Base-by-base conservation (phyloP, 371 early-diverging fungal genomes). In the Saksenaea oblongispora region DNA sequence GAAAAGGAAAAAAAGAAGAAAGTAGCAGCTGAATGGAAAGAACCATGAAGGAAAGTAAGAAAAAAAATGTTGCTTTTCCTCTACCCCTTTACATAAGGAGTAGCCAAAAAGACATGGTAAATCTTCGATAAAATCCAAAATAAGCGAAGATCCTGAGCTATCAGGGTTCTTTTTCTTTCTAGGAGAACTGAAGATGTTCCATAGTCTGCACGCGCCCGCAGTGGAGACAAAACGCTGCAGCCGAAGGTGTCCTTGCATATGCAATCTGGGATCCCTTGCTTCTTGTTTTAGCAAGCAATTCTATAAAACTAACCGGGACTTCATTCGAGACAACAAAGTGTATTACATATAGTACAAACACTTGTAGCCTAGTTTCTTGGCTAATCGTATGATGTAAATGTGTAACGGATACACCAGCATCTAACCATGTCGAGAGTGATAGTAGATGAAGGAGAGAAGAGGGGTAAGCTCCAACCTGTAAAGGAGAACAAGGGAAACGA, bases 51-150 rank as follows among this genome's bases (percentile, higher is more conserved):
- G 54, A 55, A 54, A 55, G 26, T n/a, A 27, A 39, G 28, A 39
- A 28, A 41, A 61, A 36, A 51, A 58, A 31, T 54, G 61, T 44
- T 51, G 47, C 47, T 47, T 47, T 47, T 22, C 47, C 47, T 31
- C 31, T 31, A 31, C 31, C 47, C 47, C 47, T 47, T 47, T 47
- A 47, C 47, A n/a, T 47, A 47, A 47, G 47, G 47, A 47, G 47
- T 47, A 47, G 24, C 31, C 31, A 31, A 18, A 22, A 47, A 47
- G 47, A 47, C 47, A 47, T 22, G 47, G 47, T 47, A 47, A 22
- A 47, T 22, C 47, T 47, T 47, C 22, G 47, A 47, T 47, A 47
- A 18, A 47, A 47, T 47, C 47, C 47, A 47, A 47, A 47, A 47
- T 47, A 47, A 47, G 47, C 22, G 47, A 47, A 47, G 18, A 47